Evolutionary conservation across 768 basidiomycete species (phyloP).

Genomic region (Tremella fuciformis): DNA sequence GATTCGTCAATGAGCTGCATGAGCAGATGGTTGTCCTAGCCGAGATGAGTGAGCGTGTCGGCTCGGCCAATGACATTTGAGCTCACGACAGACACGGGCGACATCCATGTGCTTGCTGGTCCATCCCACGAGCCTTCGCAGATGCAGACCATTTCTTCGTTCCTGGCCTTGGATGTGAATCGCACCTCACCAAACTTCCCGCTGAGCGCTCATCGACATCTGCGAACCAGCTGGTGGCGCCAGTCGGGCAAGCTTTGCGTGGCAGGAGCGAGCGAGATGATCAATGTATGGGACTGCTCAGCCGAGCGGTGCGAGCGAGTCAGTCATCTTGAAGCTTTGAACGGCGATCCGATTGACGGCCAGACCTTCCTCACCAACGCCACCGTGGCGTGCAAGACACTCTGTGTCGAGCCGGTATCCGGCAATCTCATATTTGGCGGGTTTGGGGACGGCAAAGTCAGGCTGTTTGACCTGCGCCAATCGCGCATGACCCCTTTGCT

Average conservation of each 20-base stretch:
- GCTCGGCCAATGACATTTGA: not conserved
- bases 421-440: constrained; percentile 38
- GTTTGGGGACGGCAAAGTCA: constrained; percentile 29
- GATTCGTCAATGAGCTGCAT: constrained; percentile 46
- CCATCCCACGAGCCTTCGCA: constrained; percentile 20
- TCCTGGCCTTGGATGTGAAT: constrained; percentile 32
- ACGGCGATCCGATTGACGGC: not conserved
- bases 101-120: constrained; percentile 38
- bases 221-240: constrained; percentile 38
- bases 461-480: constrained; percentile 39
- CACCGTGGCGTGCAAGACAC: constrained; percentile 15
- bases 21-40: constrained; percentile 34
- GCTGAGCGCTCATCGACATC: constrained; percentile 6
- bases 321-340: constrained; percentile 6
- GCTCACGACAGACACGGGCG: constrained; percentile 35
- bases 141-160: constrained; percentile 34
- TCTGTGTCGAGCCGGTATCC: constrained; percentile 39
- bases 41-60: constrained; percentile 34
- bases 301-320: constrained; percentile 38
- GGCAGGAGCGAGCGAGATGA: constrained; percentile 24
- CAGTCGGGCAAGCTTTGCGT: constrained; percentile 34
- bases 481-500: constrained; percentile 19
- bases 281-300: constrained; percentile 46
- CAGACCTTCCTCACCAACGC: constrained; percentile 20
- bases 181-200: not conserved